Base-by-base conservation (phyloP, 2,329 filamentous ascomycete genomes). In the Sporothrix euskadiensis region DNA sequence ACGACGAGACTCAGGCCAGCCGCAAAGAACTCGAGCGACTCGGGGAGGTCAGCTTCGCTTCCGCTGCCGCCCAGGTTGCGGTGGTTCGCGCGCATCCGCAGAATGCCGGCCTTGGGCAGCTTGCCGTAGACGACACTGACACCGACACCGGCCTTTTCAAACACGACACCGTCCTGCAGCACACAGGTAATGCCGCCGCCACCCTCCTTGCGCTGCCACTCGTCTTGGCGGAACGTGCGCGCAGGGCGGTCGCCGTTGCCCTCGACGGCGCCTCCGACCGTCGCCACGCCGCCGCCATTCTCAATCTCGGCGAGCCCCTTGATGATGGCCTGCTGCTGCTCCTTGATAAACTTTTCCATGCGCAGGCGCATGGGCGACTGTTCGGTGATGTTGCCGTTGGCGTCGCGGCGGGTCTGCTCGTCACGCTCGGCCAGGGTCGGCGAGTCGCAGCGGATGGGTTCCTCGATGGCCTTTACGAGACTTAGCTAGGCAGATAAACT, bases 71-170 rank as follows among this genome's bases (percentile, higher is more conserved):
- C 92, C 71, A 99, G 89, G 63, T 92, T 95, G 84, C 97, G 97
- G 86, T 98, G 96, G 82, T 98, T 94, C 73, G 90, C 93, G 71
- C 93, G 90, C 96, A 99, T 98, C 83, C 94, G 94, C 78, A 91
- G 88, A 77, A 99, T 97, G 41, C 94, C 96, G 0, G 93, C 87
- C 78, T 93, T 91, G 47, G 94, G 94, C 1, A 99, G 87, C 66
- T 91, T 92, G 75, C 96, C 96, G 80, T 99, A 98, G 69, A 99
- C 96, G 75, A 98, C 90, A 73, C 93, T 97, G 79, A 95, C 94
- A 80, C 97, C 97, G 74, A 98, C 94, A 41, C 96, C 96, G 61
- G 93, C 96, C 84, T 99, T 99, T 82, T 99, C 96, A 79, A 99
- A 99, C 69, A 98, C 94, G 75, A 97, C 95, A 77, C 96, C 94